Evolutionary conservation across 2,329 filamentous ascomycete genomes (phyloP).

Genomic region (Colletotrichum echinochloae): DNA sequence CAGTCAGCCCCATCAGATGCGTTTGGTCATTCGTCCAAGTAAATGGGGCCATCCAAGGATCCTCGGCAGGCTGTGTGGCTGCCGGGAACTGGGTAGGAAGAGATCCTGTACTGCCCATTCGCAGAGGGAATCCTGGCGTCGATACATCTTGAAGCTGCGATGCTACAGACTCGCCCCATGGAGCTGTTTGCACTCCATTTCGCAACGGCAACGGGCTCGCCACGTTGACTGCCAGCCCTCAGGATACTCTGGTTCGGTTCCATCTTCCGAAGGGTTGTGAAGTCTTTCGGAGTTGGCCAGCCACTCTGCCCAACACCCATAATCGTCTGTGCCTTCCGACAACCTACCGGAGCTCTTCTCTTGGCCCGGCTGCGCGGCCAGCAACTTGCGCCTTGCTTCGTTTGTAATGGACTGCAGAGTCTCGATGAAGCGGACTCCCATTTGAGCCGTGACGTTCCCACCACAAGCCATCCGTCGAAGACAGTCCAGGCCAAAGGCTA

Average conservation of each 20-base stretch:
- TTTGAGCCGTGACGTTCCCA: slow-evolving; percentile 45
- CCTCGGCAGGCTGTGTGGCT: background rate
- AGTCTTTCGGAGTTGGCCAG: slow-evolving; percentile 25
- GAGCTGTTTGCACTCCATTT: background rate
- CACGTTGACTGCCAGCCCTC: background rate
- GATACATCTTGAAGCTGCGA: slow-evolving; percentile 19
- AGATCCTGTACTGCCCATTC: background rate
- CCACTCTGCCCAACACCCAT: slow-evolving; percentile 44
- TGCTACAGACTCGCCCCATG: slow-evolving; percentile 23
- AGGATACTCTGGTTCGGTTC: background rate
- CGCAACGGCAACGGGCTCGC: background rate
- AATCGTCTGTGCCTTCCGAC: slow-evolving; percentile 7
- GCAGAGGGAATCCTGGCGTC: background rate
- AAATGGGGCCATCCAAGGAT: slow-evolving; percentile 27
- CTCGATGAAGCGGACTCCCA: slow-evolving; percentile 46
- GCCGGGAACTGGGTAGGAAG: slow-evolving; percentile 1
- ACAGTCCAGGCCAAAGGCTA: slow-evolving; percentile 49
- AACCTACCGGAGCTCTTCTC: background rate
- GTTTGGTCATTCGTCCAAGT: slow-evolving; percentile 43
- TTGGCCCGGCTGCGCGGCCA: background rate
- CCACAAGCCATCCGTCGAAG: slow-evolving; percentile 51
- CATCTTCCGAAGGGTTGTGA: background rate
- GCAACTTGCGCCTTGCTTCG: slow-evolving; percentile 42
- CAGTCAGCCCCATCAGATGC: slow-evolving; percentile 45
- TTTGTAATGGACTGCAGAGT: slow-evolving; percentile 43